Evolutionary conservation across 2,329 filamentous ascomycete species (phyloP).

Genomic region (Fusarium scirpi): DNA sequence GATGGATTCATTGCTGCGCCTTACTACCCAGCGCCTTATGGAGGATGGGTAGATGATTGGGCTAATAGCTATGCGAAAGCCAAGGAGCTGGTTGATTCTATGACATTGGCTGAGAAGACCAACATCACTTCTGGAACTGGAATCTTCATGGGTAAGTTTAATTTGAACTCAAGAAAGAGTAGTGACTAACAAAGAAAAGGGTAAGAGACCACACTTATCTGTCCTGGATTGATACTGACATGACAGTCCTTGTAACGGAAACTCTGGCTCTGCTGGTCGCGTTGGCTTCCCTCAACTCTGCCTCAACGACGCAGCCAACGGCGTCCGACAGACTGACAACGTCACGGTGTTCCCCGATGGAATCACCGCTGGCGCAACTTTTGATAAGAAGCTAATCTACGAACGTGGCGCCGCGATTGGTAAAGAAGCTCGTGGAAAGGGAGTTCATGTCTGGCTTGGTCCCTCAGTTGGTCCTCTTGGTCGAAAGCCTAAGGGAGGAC

Average conservation of each 20-base stretch:
- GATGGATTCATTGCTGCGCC: constrained; percentile 58
- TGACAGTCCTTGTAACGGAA: constrained; percentile 76
- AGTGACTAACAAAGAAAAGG: constrained; percentile 20
- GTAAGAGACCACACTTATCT: not conserved
- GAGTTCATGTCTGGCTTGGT: constrained; percentile 77
- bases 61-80: constrained; percentile 77
- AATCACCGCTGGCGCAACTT: constrained; percentile 81
- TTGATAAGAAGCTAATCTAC: constrained; percentile 78
- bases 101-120: constrained; percentile 85
- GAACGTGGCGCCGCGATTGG: constrained; percentile 75
- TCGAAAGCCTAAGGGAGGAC: constrained; percentile 77
- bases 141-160: constrained; percentile 71
- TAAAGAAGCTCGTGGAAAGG: constrained; percentile 78
- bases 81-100: constrained; percentile 73
- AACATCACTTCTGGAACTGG: constrained; percentile 81
- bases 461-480: constrained; percentile 79
- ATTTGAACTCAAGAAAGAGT: not conserved
- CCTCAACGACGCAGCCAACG: constrained; percentile 77
- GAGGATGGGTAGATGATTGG: constrained; percentile 79
- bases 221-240: constrained; percentile 2
- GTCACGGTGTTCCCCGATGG: constrained; percentile 82
- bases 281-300: constrained; percentile 80
- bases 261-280: constrained; percentile 77
- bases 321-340: constrained; percentile 78
- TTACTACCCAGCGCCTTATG: constrained; percentile 79